Percentiles rank a stretch among this genome's conserved stretches.
phyloP scores from a whole-genome alignment of 495 filamentous ascomycete species.

The Penicillium flavigenum region DNA sequence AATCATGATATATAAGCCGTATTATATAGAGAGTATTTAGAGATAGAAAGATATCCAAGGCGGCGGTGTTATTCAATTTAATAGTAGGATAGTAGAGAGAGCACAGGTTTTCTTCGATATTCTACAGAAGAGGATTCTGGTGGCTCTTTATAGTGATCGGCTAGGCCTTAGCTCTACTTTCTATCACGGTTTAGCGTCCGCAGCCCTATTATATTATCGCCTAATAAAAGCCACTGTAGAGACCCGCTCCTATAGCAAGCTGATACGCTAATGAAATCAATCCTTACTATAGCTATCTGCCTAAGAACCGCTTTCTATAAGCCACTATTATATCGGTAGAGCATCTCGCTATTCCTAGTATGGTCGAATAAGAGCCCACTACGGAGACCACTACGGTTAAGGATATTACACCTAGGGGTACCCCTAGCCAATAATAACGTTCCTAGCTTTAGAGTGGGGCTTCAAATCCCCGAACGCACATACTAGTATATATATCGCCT shows the following conservation, averaged over 20 bases:
- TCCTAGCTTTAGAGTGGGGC: too few species aligned
- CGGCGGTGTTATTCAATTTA: slow-evolving; percentile 5
- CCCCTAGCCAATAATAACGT: too few species aligned
- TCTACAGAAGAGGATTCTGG: slow-evolving; percentile 3
- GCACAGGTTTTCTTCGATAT: neutral
- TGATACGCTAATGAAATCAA: too few species aligned
- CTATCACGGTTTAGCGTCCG: neutral
- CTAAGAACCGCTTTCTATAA: too few species aligned
- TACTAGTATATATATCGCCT: too few species aligned
- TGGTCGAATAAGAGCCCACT: too few species aligned
- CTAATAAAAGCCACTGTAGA: slow-evolving; percentile 12
- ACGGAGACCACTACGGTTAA: too few species aligned
- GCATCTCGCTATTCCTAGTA: too few species aligned
- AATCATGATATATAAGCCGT: slow-evolving; percentile 6
- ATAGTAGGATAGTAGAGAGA: slow-evolving; percentile 3
- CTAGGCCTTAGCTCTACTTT: neutral
- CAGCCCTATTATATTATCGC: neutral
- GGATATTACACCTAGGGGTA: too few species aligned
- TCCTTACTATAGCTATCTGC: too few species aligned
- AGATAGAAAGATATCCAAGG: slow-evolving; percentile 1
- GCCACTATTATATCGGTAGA: too few species aligned
- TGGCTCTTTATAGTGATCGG: slow-evolving; percentile 5
- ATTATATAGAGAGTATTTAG: slow-evolving; percentile 10
- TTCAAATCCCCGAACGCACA: too few species aligned
- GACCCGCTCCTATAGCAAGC: slow-evolving; percentile 7